Evolutionary conservation across 768 basidiomycete genomes (phyloP).

Genomic region (Psilocybe cyanescens): DNA sequence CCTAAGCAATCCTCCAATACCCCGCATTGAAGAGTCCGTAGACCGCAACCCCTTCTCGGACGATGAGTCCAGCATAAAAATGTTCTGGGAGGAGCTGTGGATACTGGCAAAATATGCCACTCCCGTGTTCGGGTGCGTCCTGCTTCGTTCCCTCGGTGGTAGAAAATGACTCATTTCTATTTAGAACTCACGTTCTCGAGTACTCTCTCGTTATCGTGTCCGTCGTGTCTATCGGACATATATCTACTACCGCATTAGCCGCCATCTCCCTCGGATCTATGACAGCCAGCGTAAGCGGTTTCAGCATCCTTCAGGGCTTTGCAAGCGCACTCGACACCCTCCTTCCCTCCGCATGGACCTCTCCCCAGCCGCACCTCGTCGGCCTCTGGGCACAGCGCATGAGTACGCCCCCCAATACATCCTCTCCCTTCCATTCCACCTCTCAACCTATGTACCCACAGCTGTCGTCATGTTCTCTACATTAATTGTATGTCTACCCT

Average conservation of each 20-base stretch:
- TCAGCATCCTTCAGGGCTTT: conserved; percentile 83
- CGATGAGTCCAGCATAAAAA: conserved; percentile 30
- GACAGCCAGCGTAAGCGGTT: conserved; percentile 75
- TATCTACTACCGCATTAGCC: conserved; percentile 89
- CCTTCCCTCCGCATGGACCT: conserved; percentile 95
- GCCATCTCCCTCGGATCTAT: conserved; percentile 77
- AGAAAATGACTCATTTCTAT: conserved; percentile 3
- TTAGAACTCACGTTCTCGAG: conserved; percentile 79
- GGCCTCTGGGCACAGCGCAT: conserved; percentile 92
- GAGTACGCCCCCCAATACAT: conserved; percentile 49
- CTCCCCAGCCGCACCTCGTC: conserved; percentile 78
- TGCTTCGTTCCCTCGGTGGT: not conserved
- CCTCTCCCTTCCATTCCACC: conserved; percentile 2
- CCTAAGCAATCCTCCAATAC: conserved; percentile 51
- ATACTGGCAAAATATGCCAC: conserved; percentile 67
- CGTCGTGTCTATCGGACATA: conserved; percentile 87
- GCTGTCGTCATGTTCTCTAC: conserved; percentile 63
- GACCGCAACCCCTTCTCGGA: conserved; percentile 36
- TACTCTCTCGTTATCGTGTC: conserved; percentile 85
- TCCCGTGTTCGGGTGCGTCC: conserved; percentile 71
- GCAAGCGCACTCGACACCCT: conserved; percentile 89
- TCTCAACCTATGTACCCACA: conserved; percentile 26
- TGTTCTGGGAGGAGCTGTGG: conserved; percentile 61
- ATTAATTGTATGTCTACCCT: conserved; percentile 56
- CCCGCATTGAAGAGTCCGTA: conserved; percentile 58